Evolutionary conservation across 169 alveolate species (phyloP).

Genomic region (Cryptosporidium baileyi): DNA sequence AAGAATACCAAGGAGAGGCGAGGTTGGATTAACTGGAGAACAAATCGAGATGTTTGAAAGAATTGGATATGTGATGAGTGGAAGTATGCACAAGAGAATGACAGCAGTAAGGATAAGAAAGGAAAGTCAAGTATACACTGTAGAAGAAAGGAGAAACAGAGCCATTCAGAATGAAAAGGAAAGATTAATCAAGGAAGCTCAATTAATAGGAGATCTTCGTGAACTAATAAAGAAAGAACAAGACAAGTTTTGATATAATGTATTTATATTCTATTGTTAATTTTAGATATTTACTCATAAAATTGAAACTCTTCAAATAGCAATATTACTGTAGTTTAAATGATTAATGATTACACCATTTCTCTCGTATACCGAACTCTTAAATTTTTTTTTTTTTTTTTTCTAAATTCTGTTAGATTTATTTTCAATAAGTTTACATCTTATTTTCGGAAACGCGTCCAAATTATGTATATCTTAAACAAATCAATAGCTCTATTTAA

Average conservation of each 20-base stretch:
- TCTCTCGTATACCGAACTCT: too few relatives aligned
- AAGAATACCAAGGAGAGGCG: slow-evolving; percentile 91
- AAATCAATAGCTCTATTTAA: background rate
- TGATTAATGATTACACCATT: too few relatives aligned
- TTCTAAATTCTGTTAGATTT: background rate
- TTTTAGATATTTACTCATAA: background rate
- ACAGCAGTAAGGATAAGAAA: slow-evolving; percentile 89
- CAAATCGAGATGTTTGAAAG: slow-evolving; percentile 87
- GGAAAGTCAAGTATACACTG: slow-evolving; percentile 83
- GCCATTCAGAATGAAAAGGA: slow-evolving; percentile 82
- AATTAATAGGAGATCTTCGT: slow-evolving; percentile 80
- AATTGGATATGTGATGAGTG: slow-evolving; percentile 93
- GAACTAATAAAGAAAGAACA: slow-evolving; percentile 74
- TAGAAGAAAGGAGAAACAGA: slow-evolving; percentile 83
- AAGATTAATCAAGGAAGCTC: slow-evolving; percentile 80
- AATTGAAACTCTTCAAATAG: too few relatives aligned
- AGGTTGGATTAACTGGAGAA: slow-evolving; percentile 91
- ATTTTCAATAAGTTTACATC: background rate
- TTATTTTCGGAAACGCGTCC: background rate
- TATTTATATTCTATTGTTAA: too few relatives aligned
- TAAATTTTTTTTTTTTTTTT: too few relatives aligned
- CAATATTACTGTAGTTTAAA: background rate
- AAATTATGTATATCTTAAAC: background rate
- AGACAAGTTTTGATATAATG: slow-evolving; percentile 8
- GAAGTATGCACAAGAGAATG: slow-evolving; percentile 86